These are phyloP conservation scores for Malassezia sp. DNA, from an alignment of 1,284 basidiomycete genomes.

Conservation along the genomic window DNA sequence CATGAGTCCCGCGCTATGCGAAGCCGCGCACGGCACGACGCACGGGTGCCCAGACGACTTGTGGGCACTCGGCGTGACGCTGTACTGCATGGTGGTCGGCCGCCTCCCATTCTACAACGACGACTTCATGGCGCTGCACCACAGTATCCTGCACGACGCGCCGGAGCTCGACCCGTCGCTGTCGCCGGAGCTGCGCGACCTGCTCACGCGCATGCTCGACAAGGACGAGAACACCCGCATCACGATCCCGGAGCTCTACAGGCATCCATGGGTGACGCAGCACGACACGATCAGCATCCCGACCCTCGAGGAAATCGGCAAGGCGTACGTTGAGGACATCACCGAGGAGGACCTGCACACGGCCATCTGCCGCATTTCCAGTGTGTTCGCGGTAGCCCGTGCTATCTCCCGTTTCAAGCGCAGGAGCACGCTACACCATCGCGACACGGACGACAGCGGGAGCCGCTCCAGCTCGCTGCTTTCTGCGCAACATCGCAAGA, in stretches of 20 bases:
- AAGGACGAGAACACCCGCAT: conserved; percentile 34
- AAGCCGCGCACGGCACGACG: conserved; percentile 24
- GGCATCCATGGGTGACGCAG: conserved; percentile 33
- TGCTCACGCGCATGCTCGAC: conserved; percentile 30
- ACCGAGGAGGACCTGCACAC: conserved; percentile 43
- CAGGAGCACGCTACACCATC: background rate
- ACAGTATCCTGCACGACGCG: conserved; percentile 49
- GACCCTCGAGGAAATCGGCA: conserved; percentile 25
- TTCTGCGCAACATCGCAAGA: no score
- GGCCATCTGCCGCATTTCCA: conserved; percentile 39
- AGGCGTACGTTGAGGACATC: conserved; percentile 27
- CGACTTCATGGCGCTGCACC: conserved; percentile 51
- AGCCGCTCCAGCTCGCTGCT: no score
- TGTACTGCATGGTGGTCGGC: conserved; percentile 53
- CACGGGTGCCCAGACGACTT: conserved; percentile 52
- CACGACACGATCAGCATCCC: conserved; percentile 21
- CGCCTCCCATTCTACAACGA: conserved; percentile 51
- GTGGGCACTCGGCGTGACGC: conserved; percentile 53
- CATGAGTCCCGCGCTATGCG: conserved; percentile 51
- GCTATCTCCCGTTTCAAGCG: conserved; percentile 43
- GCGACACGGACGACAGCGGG: conserved; percentile 4
- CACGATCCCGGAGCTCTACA: conserved; percentile 26
- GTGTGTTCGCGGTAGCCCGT: conserved; percentile 42
- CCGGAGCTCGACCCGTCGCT: conserved; percentile 30
- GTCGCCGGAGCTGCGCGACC: conserved; percentile 20